A percentile compares a stretch with the other conserved stretches of the same genome.
Conservation (phyloP, 2,329 filamentous ascomycete species). For the Dryadomyces sulphureus region DNA sequence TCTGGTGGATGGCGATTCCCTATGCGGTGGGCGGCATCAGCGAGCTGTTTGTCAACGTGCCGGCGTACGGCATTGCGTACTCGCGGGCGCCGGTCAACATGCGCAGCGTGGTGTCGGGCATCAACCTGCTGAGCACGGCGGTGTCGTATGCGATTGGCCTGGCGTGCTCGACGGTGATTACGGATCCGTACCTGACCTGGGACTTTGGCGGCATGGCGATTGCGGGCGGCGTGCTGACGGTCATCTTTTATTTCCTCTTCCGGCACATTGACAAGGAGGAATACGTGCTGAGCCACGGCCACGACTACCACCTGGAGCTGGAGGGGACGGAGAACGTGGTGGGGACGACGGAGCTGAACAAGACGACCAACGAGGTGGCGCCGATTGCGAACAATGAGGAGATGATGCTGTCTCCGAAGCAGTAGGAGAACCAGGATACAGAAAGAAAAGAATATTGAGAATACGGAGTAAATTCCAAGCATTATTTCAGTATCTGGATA, state of each 20-base stretch:
- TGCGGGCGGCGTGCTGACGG: conserved; percentile 25
- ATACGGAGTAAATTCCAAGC: too few species aligned
- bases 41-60: conserved; percentile 36
- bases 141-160: conserved; percentile 55
- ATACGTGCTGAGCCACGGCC: conserved; percentile 24
- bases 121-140: conserved; percentile 55
- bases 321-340: conserved; percentile 10
- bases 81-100: conserved; percentile 66
- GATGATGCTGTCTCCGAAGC: conserved; percentile 17
- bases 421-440: conserved; percentile 10
- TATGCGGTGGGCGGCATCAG: conserved; percentile 36
- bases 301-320: conserved; percentile 13
- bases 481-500: too few species aligned
- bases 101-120: conserved; percentile 54
- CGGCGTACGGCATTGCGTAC: conserved; percentile 36
- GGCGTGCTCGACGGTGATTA: conserved; percentile 31
- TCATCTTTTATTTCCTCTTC: conserved; percentile 31
- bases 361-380: conserved; percentile 13
- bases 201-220: conserved; percentile 33
- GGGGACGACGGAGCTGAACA: conserved; percentile 13
- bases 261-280: conserved; percentile 31
- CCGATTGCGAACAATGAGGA: conserved; percentile 15
- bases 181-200: conserved; percentile 34
- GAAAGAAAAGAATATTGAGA: too few species aligned
- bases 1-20: conserved; percentile 42